Evolutionary conservation across 192 early-diverging fungal genomes (phyloP).

Genomic region (Entophlyctis luteolus): DNA sequence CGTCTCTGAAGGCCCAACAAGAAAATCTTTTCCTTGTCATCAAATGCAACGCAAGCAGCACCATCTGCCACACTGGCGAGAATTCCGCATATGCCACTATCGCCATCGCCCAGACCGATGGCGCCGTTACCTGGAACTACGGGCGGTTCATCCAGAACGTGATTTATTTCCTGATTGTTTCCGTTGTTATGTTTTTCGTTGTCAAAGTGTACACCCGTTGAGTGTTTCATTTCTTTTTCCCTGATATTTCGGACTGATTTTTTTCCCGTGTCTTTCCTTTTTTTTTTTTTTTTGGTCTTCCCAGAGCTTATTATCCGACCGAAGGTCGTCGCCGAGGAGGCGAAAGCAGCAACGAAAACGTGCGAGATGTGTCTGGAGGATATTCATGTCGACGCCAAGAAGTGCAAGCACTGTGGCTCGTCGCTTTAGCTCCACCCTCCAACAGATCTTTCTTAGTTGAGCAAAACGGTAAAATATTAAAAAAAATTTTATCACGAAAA

Average conservation of each 20-base stretch:
- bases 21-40: conserved; percentile 24
- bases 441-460: too few relatives aligned
- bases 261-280: too few relatives aligned
- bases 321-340: not conserved
- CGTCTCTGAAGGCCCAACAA: too few relatives aligned
- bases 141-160: conserved; percentile 54
- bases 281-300: not conserved
- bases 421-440: not conserved
- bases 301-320: not conserved
- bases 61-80: not conserved
- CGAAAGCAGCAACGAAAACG: not conserved
- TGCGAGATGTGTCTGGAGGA: conserved; percentile 34
- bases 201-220: conserved; percentile 45
- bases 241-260: not conserved
- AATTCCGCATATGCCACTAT: conserved; percentile 2
- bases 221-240: not conserved
- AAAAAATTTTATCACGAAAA: too few relatives aligned
- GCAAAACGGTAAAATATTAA: too few relatives aligned
- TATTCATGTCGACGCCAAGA: conserved; percentile 32
- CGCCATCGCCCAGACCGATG: not conserved
- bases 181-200: conserved; percentile 53
- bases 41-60: not conserved
- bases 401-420: conserved; percentile 33
- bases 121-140: conserved; percentile 33
- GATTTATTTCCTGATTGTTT: conserved; percentile 63